A percentile compares a stretch with the other conserved stretches of the same genome.
Evolutionary conservation across 768 basidiomycete genomes (phyloP).

Genomic region (Mycena metata): DNA sequence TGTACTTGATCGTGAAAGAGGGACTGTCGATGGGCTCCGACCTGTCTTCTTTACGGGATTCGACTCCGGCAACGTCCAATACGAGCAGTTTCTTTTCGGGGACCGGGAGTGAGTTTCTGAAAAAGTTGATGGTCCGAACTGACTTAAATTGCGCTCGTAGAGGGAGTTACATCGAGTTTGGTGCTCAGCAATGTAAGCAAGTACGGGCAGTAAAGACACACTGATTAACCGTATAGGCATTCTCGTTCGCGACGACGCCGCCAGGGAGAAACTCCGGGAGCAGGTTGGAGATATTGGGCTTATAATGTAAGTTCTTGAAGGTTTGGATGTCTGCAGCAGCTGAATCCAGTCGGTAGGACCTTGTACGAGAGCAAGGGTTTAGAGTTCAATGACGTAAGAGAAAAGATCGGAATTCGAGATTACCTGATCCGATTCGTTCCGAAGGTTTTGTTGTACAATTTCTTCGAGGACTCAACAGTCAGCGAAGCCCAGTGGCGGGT

Average conservation of each 20-base stretch:
- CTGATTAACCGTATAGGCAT: conserved; percentile 60
- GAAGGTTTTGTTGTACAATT: conserved; percentile 81
- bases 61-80: conserved; percentile 57
- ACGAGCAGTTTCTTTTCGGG: conserved; percentile 72
- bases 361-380: conserved; percentile 76
- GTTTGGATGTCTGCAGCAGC: neutral
- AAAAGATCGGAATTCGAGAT: neutral
- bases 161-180: conserved; percentile 67
- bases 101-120: conserved; percentile 55
- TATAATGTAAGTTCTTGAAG: conserved; percentile 62
- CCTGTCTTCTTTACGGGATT: conserved; percentile 71
- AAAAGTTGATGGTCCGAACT: neutral
- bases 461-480: conserved; percentile 75
- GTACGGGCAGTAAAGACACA: neutral
- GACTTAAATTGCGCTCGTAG: conserved; percentile 43
- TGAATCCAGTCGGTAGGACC: conserved; percentile 52
- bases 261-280: conserved; percentile 59
- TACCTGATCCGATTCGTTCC: neutral
- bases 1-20: conserved; percentile 65
- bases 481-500: conserved; percentile 71
- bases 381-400: conserved; percentile 72
- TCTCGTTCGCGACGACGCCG: conserved; percentile 73
- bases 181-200: conserved; percentile 73
- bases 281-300: conserved; percentile 72
- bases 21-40: conserved; percentile 64